Evolutionary conservation across 2,329 filamentous ascomycete genomes (phyloP).

Genomic region (Tolypocladium ovalisporum): DNA sequence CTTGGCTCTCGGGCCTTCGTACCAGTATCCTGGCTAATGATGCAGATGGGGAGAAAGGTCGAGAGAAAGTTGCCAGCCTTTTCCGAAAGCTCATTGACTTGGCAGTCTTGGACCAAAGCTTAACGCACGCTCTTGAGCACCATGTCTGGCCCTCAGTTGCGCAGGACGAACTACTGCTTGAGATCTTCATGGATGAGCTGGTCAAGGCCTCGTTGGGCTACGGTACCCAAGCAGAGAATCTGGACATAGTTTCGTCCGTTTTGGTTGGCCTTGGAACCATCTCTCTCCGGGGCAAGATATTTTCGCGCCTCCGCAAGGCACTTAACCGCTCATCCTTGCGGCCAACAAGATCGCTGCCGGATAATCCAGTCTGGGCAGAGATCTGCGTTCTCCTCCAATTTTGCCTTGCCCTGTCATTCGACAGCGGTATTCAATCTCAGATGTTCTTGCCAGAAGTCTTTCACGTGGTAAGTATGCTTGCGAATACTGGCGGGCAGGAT

Average conservation of each 20-base stretch:
- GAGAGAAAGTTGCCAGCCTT: conserved; percentile 52
- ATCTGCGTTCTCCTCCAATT: conserved; percentile 57
- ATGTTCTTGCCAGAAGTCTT: conserved; percentile 59
- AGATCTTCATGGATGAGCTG: conserved; percentile 58
- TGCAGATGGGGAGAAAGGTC: conserved; percentile 51
- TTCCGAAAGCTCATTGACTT: conserved; percentile 59
- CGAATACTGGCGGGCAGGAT: conserved; percentile 50
- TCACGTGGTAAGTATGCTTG: conserved; percentile 60
- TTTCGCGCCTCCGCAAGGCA: conserved; percentile 54
- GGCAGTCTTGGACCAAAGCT: conserved; percentile 46
- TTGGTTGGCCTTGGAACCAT: conserved; percentile 53
- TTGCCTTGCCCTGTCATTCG: conserved; percentile 55
- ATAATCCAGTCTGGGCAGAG: conserved; percentile 60
- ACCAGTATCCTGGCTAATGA: conserved; percentile 48
- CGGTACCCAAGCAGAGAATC: conserved; percentile 45
- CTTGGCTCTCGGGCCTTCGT: conserved; percentile 54
- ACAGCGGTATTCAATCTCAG: conserved; percentile 56
- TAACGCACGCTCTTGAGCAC: conserved; percentile 52
- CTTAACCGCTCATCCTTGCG: conserved; percentile 56
- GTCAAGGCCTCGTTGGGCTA: conserved; percentile 50
- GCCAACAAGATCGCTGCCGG: conserved; percentile 53
- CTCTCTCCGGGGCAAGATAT: conserved; percentile 53
- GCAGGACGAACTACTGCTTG: conserved; percentile 52
- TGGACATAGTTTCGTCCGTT: conserved; percentile 51
- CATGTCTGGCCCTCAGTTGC: conserved; percentile 55